Conservation (phyloP, 78 protist genomes). For the Anaeramoeba flamelloides region DNA sequence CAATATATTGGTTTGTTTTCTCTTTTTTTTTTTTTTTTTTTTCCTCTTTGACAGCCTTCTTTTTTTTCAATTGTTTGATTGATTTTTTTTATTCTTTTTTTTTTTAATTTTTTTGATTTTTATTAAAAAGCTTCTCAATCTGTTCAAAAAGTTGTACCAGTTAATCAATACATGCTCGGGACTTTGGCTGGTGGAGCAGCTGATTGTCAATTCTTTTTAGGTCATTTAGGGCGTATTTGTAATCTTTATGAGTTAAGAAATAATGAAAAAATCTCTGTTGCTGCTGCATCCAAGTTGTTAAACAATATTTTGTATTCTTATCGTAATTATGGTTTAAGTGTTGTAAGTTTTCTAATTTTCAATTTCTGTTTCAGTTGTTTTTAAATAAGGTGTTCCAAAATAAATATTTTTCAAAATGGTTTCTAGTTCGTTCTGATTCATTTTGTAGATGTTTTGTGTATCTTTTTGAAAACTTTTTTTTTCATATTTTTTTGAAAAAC, state of each 20-base stretch:
- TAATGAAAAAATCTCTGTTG: slow-evolving; percentile 83
- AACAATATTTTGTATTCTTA: slow-evolving; percentile 78
- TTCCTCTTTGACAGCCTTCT: background rate
- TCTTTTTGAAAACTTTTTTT: too few species aligned
- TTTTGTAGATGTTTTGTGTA: background rate
- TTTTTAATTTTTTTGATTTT: too few species aligned
- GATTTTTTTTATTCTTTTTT: too few species aligned
- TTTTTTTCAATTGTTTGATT: too few species aligned
- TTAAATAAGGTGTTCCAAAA: slow-evolving; percentile 81
- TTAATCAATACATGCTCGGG: slow-evolving; percentile 90
- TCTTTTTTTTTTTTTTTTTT: background rate
- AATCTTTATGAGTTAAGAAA: slow-evolving; percentile 67
- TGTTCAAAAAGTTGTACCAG: slow-evolving; percentile 93
- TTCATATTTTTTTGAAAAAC: too few species aligned
- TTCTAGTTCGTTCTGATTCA: background rate
- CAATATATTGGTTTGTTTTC: slow-evolving; percentile 48
- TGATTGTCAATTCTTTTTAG: slow-evolving; percentile 93
- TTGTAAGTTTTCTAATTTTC: slow-evolving; percentile 36
- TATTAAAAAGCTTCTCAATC: slow-evolving; percentile 82
- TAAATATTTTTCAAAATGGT: slow-evolving; percentile 86
- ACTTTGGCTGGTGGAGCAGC: slow-evolving; percentile 99
- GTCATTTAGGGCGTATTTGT: slow-evolving; percentile 77
- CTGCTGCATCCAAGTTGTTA: slow-evolving; percentile 95
- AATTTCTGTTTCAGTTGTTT: background rate
- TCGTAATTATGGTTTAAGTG: slow-evolving; percentile 77